Base-by-base conservation (phyloP, 495 filamentous ascomycete genomes). In the Hyaloscypha hepaticicola region DNA sequence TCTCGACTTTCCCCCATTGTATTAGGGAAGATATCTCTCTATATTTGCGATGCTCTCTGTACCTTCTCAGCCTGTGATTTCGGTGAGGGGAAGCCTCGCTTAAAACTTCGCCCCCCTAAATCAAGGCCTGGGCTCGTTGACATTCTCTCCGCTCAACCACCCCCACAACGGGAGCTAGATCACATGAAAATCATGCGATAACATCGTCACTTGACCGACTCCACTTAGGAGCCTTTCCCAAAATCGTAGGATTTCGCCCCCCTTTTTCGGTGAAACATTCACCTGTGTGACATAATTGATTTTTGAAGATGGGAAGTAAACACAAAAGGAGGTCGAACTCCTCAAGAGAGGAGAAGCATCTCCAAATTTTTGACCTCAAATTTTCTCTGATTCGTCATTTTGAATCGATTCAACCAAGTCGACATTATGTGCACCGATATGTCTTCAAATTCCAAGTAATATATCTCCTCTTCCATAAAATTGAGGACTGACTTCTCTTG, bases 71-170 rank as follows among this genome's bases (percentile, higher is more conserved):
- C n/a, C n/a, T n/a, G n/a, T n/a, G n/a, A n/a, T n/a, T 16, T 19
- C 38, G 38, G 38, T 45, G 38, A 45, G 38, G 24, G 5, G 25
- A 5, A 9, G 53, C 24, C 6, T 56, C 26, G 53, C 27, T 16
- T 27, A 27, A 56, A 26, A 56, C 5, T 11, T 27, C 50, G 25
- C 25, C 50, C 50, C 50, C 21, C 22, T 3, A 21, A 21, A 53
- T 9, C 29, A 29, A 31, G 26, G 26, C 21, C 33, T 6, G 0
- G 33, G 52, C 7, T 41, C 56, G 56, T 28, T 31, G 12, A 45
- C 41, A 24, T 34, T 38, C 56, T 58, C 56, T 58, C 56, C 56
- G 56, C 56, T 41, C 16, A 34, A 25, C 28, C 1, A 41, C 33
- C 28, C 22, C 12, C 7, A 19, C 1, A 7, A 3, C 52, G 16